phyloP scores from a whole-genome alignment of 306 rosid genomes.

The Fragaria vesca region DNA sequence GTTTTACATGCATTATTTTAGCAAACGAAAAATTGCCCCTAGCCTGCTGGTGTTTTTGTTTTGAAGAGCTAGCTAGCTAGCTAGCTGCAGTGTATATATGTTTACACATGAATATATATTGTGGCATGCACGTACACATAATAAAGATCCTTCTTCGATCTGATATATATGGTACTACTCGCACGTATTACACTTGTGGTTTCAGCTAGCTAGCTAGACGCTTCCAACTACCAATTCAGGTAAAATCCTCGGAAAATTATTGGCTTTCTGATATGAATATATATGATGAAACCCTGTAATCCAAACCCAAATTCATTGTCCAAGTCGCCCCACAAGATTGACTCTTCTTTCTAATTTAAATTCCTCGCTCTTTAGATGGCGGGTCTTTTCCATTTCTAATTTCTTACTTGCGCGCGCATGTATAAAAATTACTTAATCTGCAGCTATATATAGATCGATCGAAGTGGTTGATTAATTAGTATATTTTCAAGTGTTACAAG shows the following conservation, averaged over 20 bases:
- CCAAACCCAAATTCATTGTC: background rate
- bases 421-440: background rate
- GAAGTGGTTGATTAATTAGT: background rate
- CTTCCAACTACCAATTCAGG: background rate
- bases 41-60: no score
- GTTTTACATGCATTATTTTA: background rate
- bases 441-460: background rate
- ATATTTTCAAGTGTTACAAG: background rate
- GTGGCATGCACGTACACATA: no score
- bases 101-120: no score
- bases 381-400: background rate
- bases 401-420: background rate
- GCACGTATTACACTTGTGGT: no score
- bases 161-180: no score
- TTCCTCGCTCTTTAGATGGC: background rate
- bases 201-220: no score
- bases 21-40: background rate
- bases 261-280: background rate
- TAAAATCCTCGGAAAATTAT: background rate
- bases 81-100: no score
- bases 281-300: background rate
- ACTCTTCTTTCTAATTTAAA: background rate
- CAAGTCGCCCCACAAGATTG: background rate
- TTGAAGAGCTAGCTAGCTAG: no score
- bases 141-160: no score